Conservation (phyloP, 2,329 filamentous ascomycete species). For the Myriosclerotinia scirpicola region DNA sequence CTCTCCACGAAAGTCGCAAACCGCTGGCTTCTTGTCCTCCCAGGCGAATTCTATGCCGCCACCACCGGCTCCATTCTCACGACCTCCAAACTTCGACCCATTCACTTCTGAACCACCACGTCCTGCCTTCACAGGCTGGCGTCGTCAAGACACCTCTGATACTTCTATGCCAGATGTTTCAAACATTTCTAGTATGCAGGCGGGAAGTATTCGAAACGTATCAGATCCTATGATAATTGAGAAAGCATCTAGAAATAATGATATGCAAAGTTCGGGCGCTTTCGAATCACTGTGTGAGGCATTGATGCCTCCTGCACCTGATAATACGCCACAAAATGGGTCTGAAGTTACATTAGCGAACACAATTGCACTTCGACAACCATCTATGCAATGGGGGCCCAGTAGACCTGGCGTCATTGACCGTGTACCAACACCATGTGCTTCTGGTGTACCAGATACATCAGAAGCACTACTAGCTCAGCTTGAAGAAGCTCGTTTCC, state of each 20-base stretch:
- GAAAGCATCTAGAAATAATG: slow-evolving; percentile 30
- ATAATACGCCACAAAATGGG: slow-evolving; percentile 35
- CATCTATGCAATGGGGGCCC: slow-evolving; percentile 3
- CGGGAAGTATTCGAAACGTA: slow-evolving; percentile 42
- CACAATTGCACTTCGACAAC: slow-evolving; percentile 2
- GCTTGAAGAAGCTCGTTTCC: slow-evolving; percentile 8
- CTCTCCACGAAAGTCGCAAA: slow-evolving; percentile 50
- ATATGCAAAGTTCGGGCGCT: slow-evolving; percentile 34
- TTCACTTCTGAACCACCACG: slow-evolving; percentile 42
- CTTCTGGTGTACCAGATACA: neutral
- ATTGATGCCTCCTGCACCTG: slow-evolving; percentile 35
- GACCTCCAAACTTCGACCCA: slow-evolving; percentile 43
- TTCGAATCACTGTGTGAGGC: slow-evolving; percentile 39
- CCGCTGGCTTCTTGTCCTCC: slow-evolving; percentile 32
- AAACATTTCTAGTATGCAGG: slow-evolving; percentile 30
- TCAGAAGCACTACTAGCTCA: slow-evolving; percentile 10
- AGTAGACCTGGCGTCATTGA: neutral
- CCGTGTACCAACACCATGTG: slow-evolving; percentile 6
- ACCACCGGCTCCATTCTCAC: slow-evolving; percentile 32
- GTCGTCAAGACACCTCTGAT: slow-evolving; percentile 46
- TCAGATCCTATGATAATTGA: slow-evolving; percentile 37
- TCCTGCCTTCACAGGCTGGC: slow-evolving; percentile 33
- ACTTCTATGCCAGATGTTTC: slow-evolving; percentile 51
- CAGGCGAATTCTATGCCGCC: slow-evolving; percentile 23
- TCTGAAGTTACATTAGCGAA: slow-evolving; percentile 2